Conservation (phyloP, 352 stramenopile genomes). For the Aphanomyces cochlioides region DNA sequence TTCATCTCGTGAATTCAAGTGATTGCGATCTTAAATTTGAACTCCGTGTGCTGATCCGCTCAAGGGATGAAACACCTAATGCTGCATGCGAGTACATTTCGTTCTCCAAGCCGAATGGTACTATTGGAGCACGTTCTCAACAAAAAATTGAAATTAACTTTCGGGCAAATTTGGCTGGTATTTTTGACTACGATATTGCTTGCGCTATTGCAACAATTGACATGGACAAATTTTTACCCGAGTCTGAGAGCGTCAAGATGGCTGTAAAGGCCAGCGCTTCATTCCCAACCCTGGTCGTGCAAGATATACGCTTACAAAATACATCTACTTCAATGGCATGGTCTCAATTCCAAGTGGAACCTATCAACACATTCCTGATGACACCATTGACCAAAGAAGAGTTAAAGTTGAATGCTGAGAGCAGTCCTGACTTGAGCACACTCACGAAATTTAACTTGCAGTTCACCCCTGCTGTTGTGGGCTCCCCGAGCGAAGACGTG, state of each 20-base stretch:
- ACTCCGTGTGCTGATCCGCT: constrained; percentile 29
- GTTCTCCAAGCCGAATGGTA: constrained; percentile 26
- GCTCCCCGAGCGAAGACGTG: constrained; percentile 51
- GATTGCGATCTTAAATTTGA: constrained; percentile 71
- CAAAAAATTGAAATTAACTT: constrained; percentile 23
- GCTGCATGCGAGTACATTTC: constrained; percentile 5
- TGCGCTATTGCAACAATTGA: constrained; percentile 18
- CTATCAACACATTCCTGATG: constrained; percentile 62
- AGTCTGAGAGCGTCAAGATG: constrained; percentile 19
- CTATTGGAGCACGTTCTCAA: constrained; percentile 30
- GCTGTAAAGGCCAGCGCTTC: constrained; percentile 51
- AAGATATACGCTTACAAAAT: constrained; percentile 69
- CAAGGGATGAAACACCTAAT: neutral
- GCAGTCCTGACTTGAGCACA: constrained; percentile 25
- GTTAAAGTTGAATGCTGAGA: constrained; percentile 36
- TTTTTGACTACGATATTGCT: constrained; percentile 16
- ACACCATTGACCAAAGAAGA: constrained; percentile 46
- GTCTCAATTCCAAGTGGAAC: constrained; percentile 67
- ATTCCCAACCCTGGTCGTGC: constrained; percentile 83
- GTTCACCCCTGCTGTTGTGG: constrained; percentile 72
- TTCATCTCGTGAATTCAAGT: constrained; percentile 70
- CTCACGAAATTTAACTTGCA: constrained; percentile 58
- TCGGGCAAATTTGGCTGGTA: constrained; percentile 21
- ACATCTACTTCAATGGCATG: constrained; percentile 53
- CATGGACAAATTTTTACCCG: constrained; percentile 30